Evolutionary conservation across 805 yeast genomes (phyloP).

Genomic region (Tetrapisispora arboricola): DNA sequence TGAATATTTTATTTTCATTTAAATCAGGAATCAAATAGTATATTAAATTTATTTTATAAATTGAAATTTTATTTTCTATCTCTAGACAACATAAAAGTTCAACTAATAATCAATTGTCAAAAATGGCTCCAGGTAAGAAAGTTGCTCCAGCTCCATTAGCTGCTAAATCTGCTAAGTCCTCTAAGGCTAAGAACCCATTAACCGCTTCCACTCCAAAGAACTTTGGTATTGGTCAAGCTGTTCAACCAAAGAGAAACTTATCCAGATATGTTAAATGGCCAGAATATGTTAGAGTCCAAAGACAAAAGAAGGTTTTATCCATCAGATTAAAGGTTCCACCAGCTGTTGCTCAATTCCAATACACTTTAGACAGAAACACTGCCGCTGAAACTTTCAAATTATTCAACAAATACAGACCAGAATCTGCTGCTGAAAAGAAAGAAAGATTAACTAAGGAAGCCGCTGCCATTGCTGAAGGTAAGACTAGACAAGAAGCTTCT

Average conservation of each 20-base stretch:
- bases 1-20: too few relatives aligned
- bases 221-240: constrained; percentile 93
- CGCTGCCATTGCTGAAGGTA: constrained; percentile 97
- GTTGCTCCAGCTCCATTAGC: constrained; percentile 99
- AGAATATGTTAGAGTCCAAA: constrained; percentile 93
- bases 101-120: constrained; percentile 6
- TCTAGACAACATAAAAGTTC: not conserved
- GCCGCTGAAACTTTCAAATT: constrained; percentile 95
- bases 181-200: constrained; percentile 69
- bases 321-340: constrained; percentile 99
- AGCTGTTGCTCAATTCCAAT: constrained; percentile 92
- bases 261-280: constrained; percentile 99
- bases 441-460: constrained; percentile 98
- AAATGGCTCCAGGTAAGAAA: constrained; percentile 55
- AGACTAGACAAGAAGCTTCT: constrained; percentile 92
- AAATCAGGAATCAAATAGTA: too few relatives aligned
- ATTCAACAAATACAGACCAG: constrained; percentile 99
- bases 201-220: constrained; percentile 82
- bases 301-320: constrained; percentile 94
- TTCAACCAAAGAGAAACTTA: constrained; percentile 93
- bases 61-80: too few relatives aligned
- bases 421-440: constrained; percentile 94
- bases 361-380: constrained; percentile 96
- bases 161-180: constrained; percentile 48
- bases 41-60: too few relatives aligned